Evolutionary conservation across 371 early-diverging fungal species (phyloP).

Genomic region (Mucor indicus): DNA sequence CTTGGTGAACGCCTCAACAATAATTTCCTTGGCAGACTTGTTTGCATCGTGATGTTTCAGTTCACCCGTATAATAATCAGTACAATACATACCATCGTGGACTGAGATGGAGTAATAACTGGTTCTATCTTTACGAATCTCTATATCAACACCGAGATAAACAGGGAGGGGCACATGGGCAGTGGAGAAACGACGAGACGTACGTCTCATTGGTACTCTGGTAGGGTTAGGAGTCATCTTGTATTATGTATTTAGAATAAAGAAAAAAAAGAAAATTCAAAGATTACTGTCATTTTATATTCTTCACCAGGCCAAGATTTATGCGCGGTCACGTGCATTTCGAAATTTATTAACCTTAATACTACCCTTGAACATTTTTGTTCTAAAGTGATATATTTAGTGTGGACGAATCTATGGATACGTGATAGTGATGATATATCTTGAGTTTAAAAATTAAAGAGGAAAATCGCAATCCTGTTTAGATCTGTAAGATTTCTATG

Average conservation of each 20-base stretch:
- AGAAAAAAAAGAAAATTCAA: conserved; percentile 5
- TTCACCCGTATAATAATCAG: conserved; percentile 46
- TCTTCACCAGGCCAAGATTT: too few species aligned
- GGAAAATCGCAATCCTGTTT: too few species aligned
- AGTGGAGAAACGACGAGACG: conserved; percentile 32
- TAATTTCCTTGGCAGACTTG: conserved; percentile 15
- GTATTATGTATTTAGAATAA: background rate
- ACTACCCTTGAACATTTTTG: too few species aligned
- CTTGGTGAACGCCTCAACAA: conserved; percentile 25
- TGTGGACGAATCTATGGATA: too few species aligned
- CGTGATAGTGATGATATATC: too few species aligned
- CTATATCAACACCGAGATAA: conserved; percentile 63
- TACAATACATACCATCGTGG: conserved; percentile 61
- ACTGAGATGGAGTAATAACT: conserved; percentile 46
- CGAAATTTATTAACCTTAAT: too few species aligned
- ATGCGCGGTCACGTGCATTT: too few species aligned
- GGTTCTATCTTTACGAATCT: conserved; percentile 25
- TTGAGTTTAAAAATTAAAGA: too few species aligned
- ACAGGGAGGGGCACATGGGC: conserved; percentile 46
- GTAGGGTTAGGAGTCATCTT: conserved; percentile 36
- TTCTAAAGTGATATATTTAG: too few species aligned
- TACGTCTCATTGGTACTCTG: conserved; percentile 23
- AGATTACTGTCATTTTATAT: too few species aligned
- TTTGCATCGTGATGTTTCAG: conserved; percentile 13
- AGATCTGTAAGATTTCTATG: too few species aligned